Evolutionary conservation across 495 filamentous ascomycete genomes (phyloP).

Genomic region (Hypoxylon cercidicola): DNA sequence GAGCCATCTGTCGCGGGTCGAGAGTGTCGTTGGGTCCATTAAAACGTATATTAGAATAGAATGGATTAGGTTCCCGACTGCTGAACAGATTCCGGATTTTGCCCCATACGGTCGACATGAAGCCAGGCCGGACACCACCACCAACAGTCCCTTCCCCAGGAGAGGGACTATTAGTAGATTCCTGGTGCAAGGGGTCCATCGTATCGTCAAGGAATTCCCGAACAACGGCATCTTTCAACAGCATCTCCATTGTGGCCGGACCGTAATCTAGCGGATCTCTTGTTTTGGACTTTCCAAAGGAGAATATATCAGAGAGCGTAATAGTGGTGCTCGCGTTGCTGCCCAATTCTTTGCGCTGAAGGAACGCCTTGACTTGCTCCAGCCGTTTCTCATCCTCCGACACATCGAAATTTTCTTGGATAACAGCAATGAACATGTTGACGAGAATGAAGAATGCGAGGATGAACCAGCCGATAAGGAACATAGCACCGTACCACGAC

Average conservation of each 20-base stretch:
- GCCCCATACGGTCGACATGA: slow-evolving; percentile 67
- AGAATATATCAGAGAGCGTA: slow-evolving; percentile 88
- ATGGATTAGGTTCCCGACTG: slow-evolving; percentile 88
- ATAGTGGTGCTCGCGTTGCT: slow-evolving; percentile 71
- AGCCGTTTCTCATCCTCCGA: slow-evolving; percentile 97
- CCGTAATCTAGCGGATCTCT: slow-evolving; percentile 90
- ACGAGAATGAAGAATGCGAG: slow-evolving; percentile 94
- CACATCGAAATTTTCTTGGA: slow-evolving; percentile 99
- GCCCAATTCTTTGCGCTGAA: slow-evolving; percentile 89
- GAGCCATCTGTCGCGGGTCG: slow-evolving; percentile 87
- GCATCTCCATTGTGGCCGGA: slow-evolving; percentile 89
- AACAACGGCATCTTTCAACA: slow-evolving; percentile 94
- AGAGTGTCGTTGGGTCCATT: slow-evolving; percentile 77
- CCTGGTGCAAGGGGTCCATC: slow-evolving; percentile 53
- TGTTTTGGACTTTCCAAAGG: slow-evolving; percentile 73
- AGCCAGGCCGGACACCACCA: slow-evolving; percentile 58
- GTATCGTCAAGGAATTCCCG: slow-evolving; percentile 91
- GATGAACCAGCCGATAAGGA: slow-evolving; percentile 95
- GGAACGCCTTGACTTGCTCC: slow-evolving; percentile 92
- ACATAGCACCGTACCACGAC: slow-evolving; percentile 93
- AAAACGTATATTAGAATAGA: slow-evolving; percentile 85
- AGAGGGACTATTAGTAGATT: slow-evolving; percentile 51
- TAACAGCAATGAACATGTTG: slow-evolving; percentile 99
- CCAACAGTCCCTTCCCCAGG: slow-evolving; percentile 41
- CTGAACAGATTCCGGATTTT: slow-evolving; percentile 62